Base-by-base conservation (phyloP, 2,329 filamentous ascomycete genomes). In the Aspergillus clavatus region DNA sequence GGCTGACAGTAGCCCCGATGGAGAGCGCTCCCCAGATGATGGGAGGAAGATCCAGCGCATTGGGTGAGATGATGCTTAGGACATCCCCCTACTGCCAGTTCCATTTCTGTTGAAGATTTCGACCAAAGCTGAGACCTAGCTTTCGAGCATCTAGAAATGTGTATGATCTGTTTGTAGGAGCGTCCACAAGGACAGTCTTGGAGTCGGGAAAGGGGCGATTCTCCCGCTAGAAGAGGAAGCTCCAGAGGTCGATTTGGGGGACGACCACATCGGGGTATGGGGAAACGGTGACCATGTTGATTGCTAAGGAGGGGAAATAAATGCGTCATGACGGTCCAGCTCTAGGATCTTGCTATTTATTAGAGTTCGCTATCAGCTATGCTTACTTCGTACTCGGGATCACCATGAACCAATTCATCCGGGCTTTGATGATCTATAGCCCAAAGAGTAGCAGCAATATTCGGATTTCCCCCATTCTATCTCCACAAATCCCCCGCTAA, bases 1-100 rank as follows among this genome's bases (percentile, higher is more conserved):
- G 59, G 33, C 53, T 59, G 5, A 57, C 56, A 2, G 61, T 52
- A 3, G 59, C 60, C 10, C 60, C 60, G 2, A 54, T 43, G 45
- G 55, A 57, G 10, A 61, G 52, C 0, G 40, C 45, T 3, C 57
- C 58, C 38, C 50, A 59, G 11, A 50, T 49, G 18, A 53, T 28
- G 2, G 44, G 24, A 5, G 46, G 45, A 4, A 52, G 14, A 11
- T 56, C 50, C 14, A 52, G 47, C 6, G 40, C 44, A 38, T 56
- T 58, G 1, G 53, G 44, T 1, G 53, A 36, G n/a, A 54, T 47
- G 11, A 53, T 7, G 4, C 47, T 42, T 12, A 59, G 42, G 16
- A 59, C 52, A 5, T 58, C 52, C 5, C 55, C 56, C 5, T 43
- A 46, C 26, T 49, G 40, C 55, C 55, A 58, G 21, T 44, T 29